Evolutionary conservation across 2,329 filamentous ascomycete genomes (phyloP), one percentile per base, ranked within the genome.

Genomic region (Cordyceps farinosa): DNA sequence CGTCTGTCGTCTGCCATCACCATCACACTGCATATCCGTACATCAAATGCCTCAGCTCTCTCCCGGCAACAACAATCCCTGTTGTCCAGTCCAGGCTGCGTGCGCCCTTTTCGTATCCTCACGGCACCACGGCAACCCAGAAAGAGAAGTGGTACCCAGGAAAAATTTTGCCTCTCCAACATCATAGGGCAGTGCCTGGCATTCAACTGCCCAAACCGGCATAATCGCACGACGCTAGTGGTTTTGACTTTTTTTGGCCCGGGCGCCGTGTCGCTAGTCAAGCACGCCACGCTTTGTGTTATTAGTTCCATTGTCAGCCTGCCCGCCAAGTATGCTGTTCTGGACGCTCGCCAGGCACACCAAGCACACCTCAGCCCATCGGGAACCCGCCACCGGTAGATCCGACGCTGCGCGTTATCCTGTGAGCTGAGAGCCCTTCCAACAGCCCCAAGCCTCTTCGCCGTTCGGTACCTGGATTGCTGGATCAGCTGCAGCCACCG

Each of bases 21-120:
- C 29, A 56, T 56, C 53, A 38, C 51, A 54, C 11, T 29, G 51
- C 34, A 54, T 38, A 50, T 54, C 32, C 51, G 22, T 54, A 10
- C 32, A 27, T 38, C 32, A 59, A 59, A 59, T 59, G 32, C 56
- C 56, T 59, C 54, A 48, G 29, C 55, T n/a, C 45, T 50, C 29
- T 36, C 32, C 7, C 3, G 5, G 22, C 42, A 15, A 22, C 40
- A 29, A 34, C 40, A 29, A 34, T 17, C 54, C 54, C 54, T 57
- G 54, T 47, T 22, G 22, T 22, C 22, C 54, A 10, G 29, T 45
- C 29, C 11, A 27, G 45, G 27, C 13, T 48, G 45, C 38, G 9
- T 30, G 38, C 40, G 27, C 40, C 53, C 5, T 56, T 32, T 57
- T 22, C 54, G 40, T 27, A 17, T 32, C 15, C 29, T 29, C 29